phyloP scores from a whole-genome alignment of 805 yeast species.

The Lipomyces starkeyi region DNA sequence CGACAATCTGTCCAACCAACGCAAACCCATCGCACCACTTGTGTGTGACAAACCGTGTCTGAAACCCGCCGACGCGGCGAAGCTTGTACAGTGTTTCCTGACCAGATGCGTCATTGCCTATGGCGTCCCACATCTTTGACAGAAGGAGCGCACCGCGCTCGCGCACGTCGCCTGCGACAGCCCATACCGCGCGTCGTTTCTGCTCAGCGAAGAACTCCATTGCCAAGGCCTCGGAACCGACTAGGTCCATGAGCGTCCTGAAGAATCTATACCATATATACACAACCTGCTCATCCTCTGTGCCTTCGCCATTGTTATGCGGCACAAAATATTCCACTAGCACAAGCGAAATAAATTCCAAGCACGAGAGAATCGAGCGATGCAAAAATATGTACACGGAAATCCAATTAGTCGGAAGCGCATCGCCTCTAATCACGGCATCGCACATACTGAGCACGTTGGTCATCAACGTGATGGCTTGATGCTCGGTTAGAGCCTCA shows the following conservation, averaged over 20 bases:
- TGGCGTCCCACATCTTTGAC: constrained; percentile 70
- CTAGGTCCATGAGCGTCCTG: constrained; percentile 55
- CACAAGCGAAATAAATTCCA: constrained; percentile 39
- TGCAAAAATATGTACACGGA: constrained; percentile 54
- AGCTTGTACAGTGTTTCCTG: constrained; percentile 65
- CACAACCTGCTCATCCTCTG: constrained; percentile 7
- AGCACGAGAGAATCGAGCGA: constrained; percentile 43
- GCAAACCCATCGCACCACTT: constrained; percentile 11
- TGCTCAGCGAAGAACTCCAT: constrained; percentile 72
- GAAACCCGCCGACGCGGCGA: constrained; percentile 70
- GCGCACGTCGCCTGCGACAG: constrained; percentile 68
- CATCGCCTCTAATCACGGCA: constrained; percentile 41
- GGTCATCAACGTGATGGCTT: constrained; percentile 42
- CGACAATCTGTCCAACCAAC: constrained; percentile 62
- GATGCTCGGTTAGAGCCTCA: constrained; percentile 38
- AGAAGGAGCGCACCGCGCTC: constrained; percentile 62
- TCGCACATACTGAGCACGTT: constrained; percentile 42
- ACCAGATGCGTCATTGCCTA: constrained; percentile 68
- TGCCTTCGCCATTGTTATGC: neutral
- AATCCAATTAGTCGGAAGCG: constrained; percentile 66
- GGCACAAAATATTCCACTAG: constrained; percentile 31
- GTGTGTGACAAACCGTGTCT: constrained; percentile 57
- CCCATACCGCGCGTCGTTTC: constrained; percentile 72
- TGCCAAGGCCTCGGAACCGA: constrained; percentile 70
- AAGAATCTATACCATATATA: constrained; percentile 42